phyloP scores from a whole-genome alignment of 768 basidiomycete genomes.

The Lactifluus volemus region DNA sequence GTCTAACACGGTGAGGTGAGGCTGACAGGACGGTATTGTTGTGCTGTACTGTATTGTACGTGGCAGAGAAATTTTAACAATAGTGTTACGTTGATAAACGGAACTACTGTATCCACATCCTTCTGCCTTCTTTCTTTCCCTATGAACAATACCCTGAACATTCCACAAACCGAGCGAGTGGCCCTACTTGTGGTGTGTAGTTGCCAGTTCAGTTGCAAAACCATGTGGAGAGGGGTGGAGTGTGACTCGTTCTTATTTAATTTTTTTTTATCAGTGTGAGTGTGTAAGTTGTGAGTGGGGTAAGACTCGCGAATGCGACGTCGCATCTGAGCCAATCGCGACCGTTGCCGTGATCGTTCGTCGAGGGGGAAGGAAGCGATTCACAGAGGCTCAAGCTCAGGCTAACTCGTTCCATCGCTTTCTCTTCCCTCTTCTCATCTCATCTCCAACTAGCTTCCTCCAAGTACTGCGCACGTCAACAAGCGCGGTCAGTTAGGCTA shows the following conservation, averaged over 20 bases:
- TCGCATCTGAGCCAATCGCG: slow-evolving; percentile 16
- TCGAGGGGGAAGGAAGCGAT: neutral
- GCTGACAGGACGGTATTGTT: neutral
- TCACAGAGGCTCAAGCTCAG: neutral
- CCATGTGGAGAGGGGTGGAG: neutral
- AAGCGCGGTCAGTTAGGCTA: neutral
- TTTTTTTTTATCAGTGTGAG: no score
- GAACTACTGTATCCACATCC: neutral
- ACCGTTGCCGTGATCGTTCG: slow-evolving; percentile 16
- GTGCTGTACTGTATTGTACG: neutral
- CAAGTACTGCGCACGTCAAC: neutral
- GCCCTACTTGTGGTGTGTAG: no score
- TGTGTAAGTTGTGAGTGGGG: no score
- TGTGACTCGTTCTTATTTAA: neutral
- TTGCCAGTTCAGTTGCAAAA: no score
- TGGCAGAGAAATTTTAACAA: neutral
- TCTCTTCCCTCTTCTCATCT: neutral
- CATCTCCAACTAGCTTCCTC: neutral
- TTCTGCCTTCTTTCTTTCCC: neutral
- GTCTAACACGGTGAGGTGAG: neutral
- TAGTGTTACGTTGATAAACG: neutral
- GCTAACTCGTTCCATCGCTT: neutral
- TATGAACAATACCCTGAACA: neutral
- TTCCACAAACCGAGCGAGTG: neutral
- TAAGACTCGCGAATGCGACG: neutral